Evolutionary conservation across 208 protist genomes (phyloP).

Genomic region (Acanthamoeba triangularis): DNA sequence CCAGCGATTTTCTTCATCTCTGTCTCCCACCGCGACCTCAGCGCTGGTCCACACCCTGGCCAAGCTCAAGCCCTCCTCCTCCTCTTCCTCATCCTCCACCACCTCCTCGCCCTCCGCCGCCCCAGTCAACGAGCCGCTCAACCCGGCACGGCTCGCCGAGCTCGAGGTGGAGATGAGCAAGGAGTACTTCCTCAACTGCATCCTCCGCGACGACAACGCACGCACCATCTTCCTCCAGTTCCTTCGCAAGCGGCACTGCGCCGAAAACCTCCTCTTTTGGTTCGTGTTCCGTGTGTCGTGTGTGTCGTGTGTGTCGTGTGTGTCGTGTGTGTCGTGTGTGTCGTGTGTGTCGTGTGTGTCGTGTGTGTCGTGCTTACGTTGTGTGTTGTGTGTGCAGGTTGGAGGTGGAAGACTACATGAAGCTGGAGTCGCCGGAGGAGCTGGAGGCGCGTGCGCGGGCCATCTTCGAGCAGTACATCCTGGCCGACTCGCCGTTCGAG

Average conservation of each 20-base stretch:
- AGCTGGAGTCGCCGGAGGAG: background rate
- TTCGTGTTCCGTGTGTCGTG: background rate
- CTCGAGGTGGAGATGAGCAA: constrained; percentile 69
- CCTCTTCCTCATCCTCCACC: too few species aligned
- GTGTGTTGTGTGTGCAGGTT: background rate
- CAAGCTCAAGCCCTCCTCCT: too few species aligned
- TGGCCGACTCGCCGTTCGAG: background rate
- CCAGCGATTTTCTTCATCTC: too few species aligned
- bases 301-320: background rate
- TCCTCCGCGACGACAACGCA: background rate
- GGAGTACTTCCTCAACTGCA: constrained; percentile 70
- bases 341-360: too few species aligned
- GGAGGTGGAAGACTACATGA: constrained; percentile 42
- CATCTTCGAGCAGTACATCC: constrained; percentile 47
- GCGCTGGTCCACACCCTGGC: too few species aligned
- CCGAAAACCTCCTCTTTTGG: constrained; percentile 65
- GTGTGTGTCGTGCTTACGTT: background rate
- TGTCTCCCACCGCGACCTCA: too few species aligned
- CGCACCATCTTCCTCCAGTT: constrained; percentile 47
- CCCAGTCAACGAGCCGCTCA: background rate
- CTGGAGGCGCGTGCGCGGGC: background rate
- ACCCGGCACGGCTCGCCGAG: background rate
- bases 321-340: too few species aligned
- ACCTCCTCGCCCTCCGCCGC: too few species aligned
- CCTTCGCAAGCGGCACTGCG: background rate